phyloP scores from a whole-genome alignment of 2,329 filamentous ascomycete genomes.

The Septoria linicola region DNA sequence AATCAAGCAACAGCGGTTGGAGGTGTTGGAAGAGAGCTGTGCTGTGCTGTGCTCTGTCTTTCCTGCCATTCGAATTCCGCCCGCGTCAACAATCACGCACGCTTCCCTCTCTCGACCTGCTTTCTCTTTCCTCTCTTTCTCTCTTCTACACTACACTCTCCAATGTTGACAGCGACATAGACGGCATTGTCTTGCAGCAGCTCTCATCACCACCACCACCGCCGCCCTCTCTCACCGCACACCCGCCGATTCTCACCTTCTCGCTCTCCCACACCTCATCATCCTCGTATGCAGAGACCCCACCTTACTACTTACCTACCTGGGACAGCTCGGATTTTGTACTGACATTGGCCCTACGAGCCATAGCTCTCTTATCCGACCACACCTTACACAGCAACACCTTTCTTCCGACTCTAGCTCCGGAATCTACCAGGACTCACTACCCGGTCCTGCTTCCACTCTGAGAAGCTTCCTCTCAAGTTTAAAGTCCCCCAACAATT shows the following conservation, averaged over 20 bases:
- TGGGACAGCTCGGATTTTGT: conserved; percentile 3
- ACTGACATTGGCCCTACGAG: conserved; percentile 9
- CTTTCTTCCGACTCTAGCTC: conserved; percentile 12
- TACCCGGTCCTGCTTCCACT: conserved; percentile 9
- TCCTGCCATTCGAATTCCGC: conserved; percentile 12
- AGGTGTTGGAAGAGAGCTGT: neutral
- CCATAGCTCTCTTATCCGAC: conserved; percentile 9
- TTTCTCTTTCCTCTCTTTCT: neutral
- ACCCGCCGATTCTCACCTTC: conserved; percentile 4
- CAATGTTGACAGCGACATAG: conserved; percentile 20
- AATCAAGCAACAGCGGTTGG: neutral
- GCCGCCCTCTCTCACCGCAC: conserved; percentile 1
- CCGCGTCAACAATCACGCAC: conserved; percentile 1
- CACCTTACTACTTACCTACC: conserved; percentile 14
- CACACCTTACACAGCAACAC: conserved; percentile 13
- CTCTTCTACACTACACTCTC: conserved; percentile 4
- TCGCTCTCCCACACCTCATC: conserved; percentile 5
- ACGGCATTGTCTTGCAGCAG: conserved; percentile 16
- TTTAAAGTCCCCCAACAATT: neutral
- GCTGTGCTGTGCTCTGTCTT: conserved; percentile 1
- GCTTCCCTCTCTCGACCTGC: neutral
- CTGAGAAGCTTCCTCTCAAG: neutral
- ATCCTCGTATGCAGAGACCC: conserved; percentile 15
- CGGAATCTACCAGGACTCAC: conserved; percentile 9
- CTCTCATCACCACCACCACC: conserved; percentile 4